Conservation (phyloP, 495 filamentous ascomycete species). For the Venustampulla echinocandica region DNA sequence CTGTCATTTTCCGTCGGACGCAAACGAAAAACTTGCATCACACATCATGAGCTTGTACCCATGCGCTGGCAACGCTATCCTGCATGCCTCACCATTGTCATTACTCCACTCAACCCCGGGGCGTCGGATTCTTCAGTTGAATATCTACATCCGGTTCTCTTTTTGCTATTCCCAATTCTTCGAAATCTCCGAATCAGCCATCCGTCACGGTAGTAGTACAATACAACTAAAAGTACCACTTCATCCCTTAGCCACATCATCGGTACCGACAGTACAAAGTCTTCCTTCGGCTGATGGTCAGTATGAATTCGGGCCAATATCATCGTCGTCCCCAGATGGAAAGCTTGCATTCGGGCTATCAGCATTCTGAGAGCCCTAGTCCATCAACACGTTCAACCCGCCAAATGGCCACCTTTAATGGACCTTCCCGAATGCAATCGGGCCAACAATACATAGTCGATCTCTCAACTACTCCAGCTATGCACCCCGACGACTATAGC, state of each 20-base stretch:
- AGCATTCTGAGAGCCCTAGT: slow-evolving; percentile 8
- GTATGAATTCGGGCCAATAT: slow-evolving; percentile 18
- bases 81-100: slow-evolving; percentile 17
- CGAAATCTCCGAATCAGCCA: slow-evolving; percentile 10
- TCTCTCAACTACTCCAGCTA: not conserved
- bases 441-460: slow-evolving; percentile 13
- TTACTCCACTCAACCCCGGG: slow-evolving; percentile 10
- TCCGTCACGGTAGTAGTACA: slow-evolving; percentile 12
- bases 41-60: slow-evolving; percentile 20
- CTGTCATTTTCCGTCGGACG: slow-evolving; percentile 15
- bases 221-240: slow-evolving; percentile 14
- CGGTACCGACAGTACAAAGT: not conserved
- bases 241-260: slow-evolving; percentile 14
- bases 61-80: slow-evolving; percentile 22
- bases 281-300: slow-evolving; percentile 3
- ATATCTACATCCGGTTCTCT: slow-evolving; percentile 23
- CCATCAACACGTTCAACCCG: slow-evolving; percentile 8
- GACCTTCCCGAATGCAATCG: slow-evolving; percentile 14
- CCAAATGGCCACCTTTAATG: slow-evolving; percentile 12
- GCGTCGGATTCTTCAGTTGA: slow-evolving; percentile 11
- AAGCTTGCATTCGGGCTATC: slow-evolving; percentile 12
- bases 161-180: slow-evolving; percentile 17
- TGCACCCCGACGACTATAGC: slow-evolving; percentile 4
- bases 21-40: slow-evolving; percentile 22
- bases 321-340: slow-evolving; percentile 8